These are phyloP conservation scores for Blastomyces emzantsi DNA, from an alignment of 2,329 filamentous ascomycete species.

Conservation along the genomic window DNA sequence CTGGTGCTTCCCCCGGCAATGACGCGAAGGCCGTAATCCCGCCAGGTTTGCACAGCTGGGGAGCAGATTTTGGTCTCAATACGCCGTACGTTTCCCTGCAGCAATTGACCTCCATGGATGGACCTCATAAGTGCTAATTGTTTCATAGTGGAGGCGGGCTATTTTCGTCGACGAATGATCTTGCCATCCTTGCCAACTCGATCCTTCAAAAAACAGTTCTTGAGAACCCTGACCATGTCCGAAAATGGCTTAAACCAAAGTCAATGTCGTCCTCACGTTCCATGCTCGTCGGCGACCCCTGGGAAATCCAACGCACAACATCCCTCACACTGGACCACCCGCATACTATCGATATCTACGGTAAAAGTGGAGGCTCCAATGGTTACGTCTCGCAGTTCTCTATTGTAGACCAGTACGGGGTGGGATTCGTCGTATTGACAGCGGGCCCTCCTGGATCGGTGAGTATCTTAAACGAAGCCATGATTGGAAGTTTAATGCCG, in stretches of 20 bases:
- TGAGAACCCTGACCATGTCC: conserved; percentile 20
- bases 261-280: conserved; percentile 25
- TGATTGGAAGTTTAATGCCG: conserved; percentile 23
- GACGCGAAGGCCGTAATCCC: conserved; percentile 28
- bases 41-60: conserved; percentile 26
- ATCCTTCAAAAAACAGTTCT: conserved; percentile 24
- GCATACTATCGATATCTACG: conserved; percentile 28
- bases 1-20: conserved; percentile 24
- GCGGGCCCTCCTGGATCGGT: conserved; percentile 23
- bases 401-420: conserved; percentile 31
- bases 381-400: conserved; percentile 31
- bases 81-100: conserved; percentile 23
- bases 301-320: conserved; percentile 30
- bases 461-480: conserved; percentile 23
- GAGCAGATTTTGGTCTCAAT: conserved; percentile 27
- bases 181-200: conserved; percentile 23
- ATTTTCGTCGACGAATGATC: conserved; percentile 29
- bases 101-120: background rate
- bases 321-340: conserved; percentile 23
- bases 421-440: conserved; percentile 26
- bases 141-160: conserved; percentile 28
- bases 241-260: conserved; percentile 31
- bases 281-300: conserved; percentile 30
- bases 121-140: conserved; percentile 7
- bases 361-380: conserved; percentile 30